Evolutionary conservation across 345 rosid species (phyloP), one percentile per base, ranked within the genome.

Genomic region (Toxicodendron radicans): DNA sequence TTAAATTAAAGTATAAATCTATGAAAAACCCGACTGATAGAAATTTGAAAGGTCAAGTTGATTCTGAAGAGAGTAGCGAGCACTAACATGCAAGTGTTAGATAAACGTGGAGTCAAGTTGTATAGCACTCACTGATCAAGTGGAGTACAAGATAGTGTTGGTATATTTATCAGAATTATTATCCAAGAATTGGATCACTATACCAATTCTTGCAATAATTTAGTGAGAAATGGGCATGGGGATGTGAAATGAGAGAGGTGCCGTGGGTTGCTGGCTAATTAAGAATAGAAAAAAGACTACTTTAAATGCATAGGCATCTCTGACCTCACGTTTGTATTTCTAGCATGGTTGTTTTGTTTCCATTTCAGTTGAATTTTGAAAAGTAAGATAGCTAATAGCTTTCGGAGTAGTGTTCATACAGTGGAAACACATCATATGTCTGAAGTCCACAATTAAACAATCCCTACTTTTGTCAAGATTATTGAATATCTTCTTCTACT

Each of bases 201-300:
- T n/a, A 3, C 2, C 2, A 32, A 32, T 32, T 32, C 7, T 56
- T 56, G n/a, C n/a, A 23, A n/a, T 56, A 7, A n/a, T 13, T 10
- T 41, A 10, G 27, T 43, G 7, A 12, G 13, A 6, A 0, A 20
- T 27, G 38, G 68, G 5, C 5, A 21, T 23, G 11, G 49, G 27
- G 27, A 33, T 61, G 45, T 45, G 74, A 45, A 58, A 21, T 20
- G 73, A 14, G 11, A 10, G 23, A 9, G 27, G 59, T 61, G 75
- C 51, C 69, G 62, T 73, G 51, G 17, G 61, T 52, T 52, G 62
- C 27, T 2, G 76, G 81, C 23, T 43, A 38, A 5, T 0, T 38
- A 78, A 62, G 48, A 41, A 17, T 32, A 76, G 53, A 48, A 71
- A 56, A 56, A 21, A 3, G 60, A 76, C 51, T 12, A 7, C 33